Base-by-base conservation (phyloP, 495 filamentous ascomycete genomes). In the Penicillium goetzii region DNA sequence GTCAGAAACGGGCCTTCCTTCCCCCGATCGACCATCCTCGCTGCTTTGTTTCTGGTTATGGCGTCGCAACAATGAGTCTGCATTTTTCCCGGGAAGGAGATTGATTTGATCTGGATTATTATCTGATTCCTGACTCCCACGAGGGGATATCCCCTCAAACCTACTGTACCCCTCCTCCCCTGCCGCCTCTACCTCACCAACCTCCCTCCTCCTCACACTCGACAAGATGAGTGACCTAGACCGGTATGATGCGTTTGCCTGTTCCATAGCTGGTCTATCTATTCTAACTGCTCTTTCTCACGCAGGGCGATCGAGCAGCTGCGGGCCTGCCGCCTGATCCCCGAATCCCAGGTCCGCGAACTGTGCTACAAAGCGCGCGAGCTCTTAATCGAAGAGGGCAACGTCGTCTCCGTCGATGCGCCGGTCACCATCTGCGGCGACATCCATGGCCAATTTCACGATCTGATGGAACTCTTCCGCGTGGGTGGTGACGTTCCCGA, bases 391-490 rank as follows among this genome's bases (percentile, higher is more conserved):
- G 95, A 99, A 79, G 95, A 99, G 80, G 93, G 92, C 61, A 99
- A 99, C 76, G 95, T 99, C 52, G 95, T 98, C 58, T 90, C 91
- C 36, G 93, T 99, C 65, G 89, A 94, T 71, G 95, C 95, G 59
- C 95, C 95, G 26, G 95, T 99, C 67, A 99, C 95, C 73, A 97
- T 99, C 86, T 99, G 95, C 74, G 95, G 95, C 56, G 95, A 99
- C 72, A 99, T 99, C 64, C 94, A 99, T 69, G 95, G 95, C 63
- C 95, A 99, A 73, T 99, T 99, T 71, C 95, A 99, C 75, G 95
- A 99, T 71, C 74, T 99, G 68, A 99, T 99, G 95, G 95, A 99
- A 78, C 85, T 99, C 19, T 99, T 99, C 76, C 87, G 93, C 52
- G 93, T 98, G 15, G 95, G 95, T 59, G 95, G 95, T 38, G 92